Evolutionary conservation across 1,284 basidiomycete genomes (phyloP).

Genomic region (Lignosus rhinocerotis): DNA sequence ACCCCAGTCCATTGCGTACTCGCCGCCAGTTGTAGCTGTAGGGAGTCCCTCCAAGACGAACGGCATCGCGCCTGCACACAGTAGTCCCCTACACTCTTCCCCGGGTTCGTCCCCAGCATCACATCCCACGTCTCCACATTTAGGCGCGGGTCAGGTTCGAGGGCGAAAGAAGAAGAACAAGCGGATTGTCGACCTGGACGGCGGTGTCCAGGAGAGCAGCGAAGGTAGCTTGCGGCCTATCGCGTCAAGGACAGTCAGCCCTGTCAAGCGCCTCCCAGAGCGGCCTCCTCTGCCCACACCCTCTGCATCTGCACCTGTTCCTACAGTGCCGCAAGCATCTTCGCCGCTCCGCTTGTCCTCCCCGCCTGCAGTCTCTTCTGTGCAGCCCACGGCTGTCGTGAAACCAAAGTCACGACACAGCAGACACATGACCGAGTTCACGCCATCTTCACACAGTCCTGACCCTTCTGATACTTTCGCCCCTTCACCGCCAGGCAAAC

Average conservation of each 20-base stretch:
- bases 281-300: neutral
- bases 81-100: slow-evolving; percentile 34
- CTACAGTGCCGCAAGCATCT: neutral
- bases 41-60: slow-evolving; percentile 30
- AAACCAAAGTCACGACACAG: slow-evolving; percentile 34
- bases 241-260: slow-evolving; percentile 19
- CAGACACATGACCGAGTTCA: slow-evolving; percentile 51
- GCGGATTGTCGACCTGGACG: slow-evolving; percentile 71
- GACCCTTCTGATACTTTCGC: slow-evolving; percentile 12
- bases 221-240: slow-evolving; percentile 30
- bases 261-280: slow-evolving; percentile 10
- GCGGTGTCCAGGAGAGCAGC: slow-evolving; percentile 39
- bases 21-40: slow-evolving; percentile 63
- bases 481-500: slow-evolving; percentile 8
- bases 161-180: slow-evolving; percentile 59
- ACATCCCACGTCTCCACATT: slow-evolving; percentile 43
- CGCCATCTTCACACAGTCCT: slow-evolving; percentile 23
- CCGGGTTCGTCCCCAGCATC: slow-evolving; percentile 43
- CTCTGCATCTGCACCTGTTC: neutral
- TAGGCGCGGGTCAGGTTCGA: slow-evolving; percentile 42
- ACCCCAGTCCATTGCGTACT: slow-evolving; percentile 46
- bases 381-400: slow-evolving; percentile 12
- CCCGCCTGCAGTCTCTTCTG: slow-evolving; percentile 9
- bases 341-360: slow-evolving; percentile 1
- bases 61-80: slow-evolving; percentile 34